Evolutionary conservation across 345 rosid genomes (phyloP), one percentile per base, ranked within the genome.

Genomic region (Diplotaxis tenuifolia): DNA sequence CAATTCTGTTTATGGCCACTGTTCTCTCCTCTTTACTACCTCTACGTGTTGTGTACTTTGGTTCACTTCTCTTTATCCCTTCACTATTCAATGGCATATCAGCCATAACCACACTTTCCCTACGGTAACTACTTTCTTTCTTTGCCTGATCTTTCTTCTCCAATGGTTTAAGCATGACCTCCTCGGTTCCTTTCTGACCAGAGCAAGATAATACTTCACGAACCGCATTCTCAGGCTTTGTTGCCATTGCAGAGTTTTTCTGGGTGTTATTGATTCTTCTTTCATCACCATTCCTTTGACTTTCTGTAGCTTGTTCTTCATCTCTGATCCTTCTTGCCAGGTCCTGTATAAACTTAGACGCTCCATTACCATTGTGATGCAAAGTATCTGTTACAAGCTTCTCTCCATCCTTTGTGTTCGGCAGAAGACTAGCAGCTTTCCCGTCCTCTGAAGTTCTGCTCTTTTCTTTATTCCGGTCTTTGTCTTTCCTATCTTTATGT

Each of bases 321-420:
- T 78, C 70, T 62, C 71, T 78, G 76, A 80, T 81, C 78, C 90
- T 84, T 81, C 70, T 83, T 29, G 79, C 83, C 83, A 84, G 73
- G 76, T 88, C 90, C 9, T 74, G 83, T 61, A 83, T 65, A 70
- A 69, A 75, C 59, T 74, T 83, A 50, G 81, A 79, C 55, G 82
- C 88, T 58, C 73, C 83, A 63, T 58, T 62, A 50, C 75, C 81
- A 57, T 73, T 72, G 42, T 31, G 75, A 38, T 79, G 83, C 50
- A 73, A 59, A 72, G 49, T 68, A 62, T 21, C 29, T 62, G 71
- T 68, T 42, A 82, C 64, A 63, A 70, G 66, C 29, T 70, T 53
- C 18, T 81, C 79, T 78, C 50, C 79, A 23, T 75, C 84, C 65
- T 62, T 67, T 5, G 31, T 70, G 57, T 72, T 73, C 9, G 64